Percentiles rank a stretch among this genome's conserved stretches.
These are phyloP conservation scores for Aspergillus olivimuriae DNA, from an alignment of 495 filamentous ascomycete genomes.

Conservation along the genomic window DNA sequence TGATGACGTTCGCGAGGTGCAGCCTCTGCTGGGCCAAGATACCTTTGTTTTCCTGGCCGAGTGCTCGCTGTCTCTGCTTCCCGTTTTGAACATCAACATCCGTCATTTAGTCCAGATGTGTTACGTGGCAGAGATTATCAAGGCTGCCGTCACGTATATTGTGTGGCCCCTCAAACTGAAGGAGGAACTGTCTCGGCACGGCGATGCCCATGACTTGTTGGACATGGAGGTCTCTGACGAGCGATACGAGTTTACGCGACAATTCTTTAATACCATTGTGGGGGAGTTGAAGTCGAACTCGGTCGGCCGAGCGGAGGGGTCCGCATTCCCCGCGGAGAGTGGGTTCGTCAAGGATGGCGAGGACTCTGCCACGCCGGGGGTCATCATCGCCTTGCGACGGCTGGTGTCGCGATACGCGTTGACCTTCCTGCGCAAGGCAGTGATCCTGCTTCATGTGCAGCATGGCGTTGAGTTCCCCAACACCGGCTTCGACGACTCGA, in stretches of 20 bases:
- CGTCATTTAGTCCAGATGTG: constrained; percentile 81
- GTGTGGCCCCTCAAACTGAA: constrained; percentile 38
- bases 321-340: constrained; percentile 35
- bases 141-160: constrained; percentile 51
- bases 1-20: constrained; percentile 43
- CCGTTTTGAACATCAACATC: constrained; percentile 67
- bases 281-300: constrained; percentile 39
- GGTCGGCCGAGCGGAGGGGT: constrained; percentile 35
- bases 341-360: constrained; percentile 41
- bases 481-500: constrained; percentile 56
- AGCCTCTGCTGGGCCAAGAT: constrained; percentile 70
- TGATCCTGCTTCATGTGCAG: constrained; percentile 78
- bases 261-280: constrained; percentile 39
- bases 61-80: constrained; percentile 61
- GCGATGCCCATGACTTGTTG: constrained; percentile 24
- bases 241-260: constrained; percentile 23
- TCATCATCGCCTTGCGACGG: constrained; percentile 42
- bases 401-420: constrained; percentile 74
- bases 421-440: constrained; percentile 81
- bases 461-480: constrained; percentile 83
- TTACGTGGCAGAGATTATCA: constrained; percentile 86
- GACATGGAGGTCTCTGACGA: constrained; percentile 25
- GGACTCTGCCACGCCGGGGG: constrained; percentile 29
- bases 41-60: constrained; percentile 83
- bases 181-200: constrained; percentile 30